These are phyloP conservation scores for Candolleomyces efflorescens DNA, from an alignment of 768 basidiomycete genomes.

Conservation along the genomic window DNA sequence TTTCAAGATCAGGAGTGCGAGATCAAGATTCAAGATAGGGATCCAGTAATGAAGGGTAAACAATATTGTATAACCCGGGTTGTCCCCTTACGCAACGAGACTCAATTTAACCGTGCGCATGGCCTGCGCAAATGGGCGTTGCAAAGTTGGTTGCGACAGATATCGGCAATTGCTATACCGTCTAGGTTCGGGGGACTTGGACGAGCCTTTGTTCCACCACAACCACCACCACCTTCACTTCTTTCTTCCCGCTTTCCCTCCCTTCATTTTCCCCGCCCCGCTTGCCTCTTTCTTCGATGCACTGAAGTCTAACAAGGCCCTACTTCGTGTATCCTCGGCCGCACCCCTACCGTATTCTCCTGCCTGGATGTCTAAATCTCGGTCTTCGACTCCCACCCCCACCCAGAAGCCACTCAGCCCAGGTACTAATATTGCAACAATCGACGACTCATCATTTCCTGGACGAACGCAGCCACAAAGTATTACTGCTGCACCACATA, in stretches of 20 bases:
- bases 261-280: slow-evolving; percentile 6
- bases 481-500: slow-evolving; percentile 23
- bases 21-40: slow-evolving; percentile 7
- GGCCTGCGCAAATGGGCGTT: slow-evolving; percentile 23
- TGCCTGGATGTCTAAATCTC: slow-evolving; percentile 47
- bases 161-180: slow-evolving; percentile 31
- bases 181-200: slow-evolving; percentile 18
- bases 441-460: slow-evolving; percentile 26
- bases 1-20: slow-evolving; percentile 11
- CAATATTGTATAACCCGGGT: slow-evolving; percentile 17
- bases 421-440: slow-evolving; percentile 30
- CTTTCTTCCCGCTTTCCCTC: slow-evolving; percentile 11
- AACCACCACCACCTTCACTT: slow-evolving; percentile 19
- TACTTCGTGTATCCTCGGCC: slow-evolving; percentile 28
- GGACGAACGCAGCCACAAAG: slow-evolving; percentile 42
- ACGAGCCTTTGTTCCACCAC: slow-evolving; percentile 10
- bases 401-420: slow-evolving; percentile 33
- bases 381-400: slow-evolving; percentile 40
- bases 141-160: slow-evolving; percentile 25
- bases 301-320: slow-evolving; percentile 25
- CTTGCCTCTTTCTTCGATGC: slow-evolving; percentile 15
- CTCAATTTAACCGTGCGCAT: slow-evolving; percentile 9
- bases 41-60: slow-evolving; percentile 15
- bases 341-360: slow-evolving; percentile 21
- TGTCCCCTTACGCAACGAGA: slow-evolving; percentile 25